These are phyloP conservation scores for Fusarium mangiferae DNA, from an alignment of 2,329 filamentous ascomycete species.

Conservation along the genomic window DNA sequence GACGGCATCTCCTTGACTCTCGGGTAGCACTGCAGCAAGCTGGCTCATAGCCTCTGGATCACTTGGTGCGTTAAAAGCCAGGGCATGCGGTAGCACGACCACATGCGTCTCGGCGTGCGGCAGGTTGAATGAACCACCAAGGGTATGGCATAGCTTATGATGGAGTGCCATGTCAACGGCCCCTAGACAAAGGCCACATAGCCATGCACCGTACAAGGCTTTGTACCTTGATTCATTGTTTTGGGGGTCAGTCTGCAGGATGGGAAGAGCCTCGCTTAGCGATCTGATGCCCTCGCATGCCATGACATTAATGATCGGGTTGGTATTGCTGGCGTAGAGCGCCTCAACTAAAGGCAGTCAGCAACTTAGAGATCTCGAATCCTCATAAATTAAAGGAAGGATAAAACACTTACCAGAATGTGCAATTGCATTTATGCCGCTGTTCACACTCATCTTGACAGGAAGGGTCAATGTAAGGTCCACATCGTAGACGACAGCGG, in stretches of 20 bases:
- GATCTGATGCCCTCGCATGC: conserved; percentile 57
- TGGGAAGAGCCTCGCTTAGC: not conserved
- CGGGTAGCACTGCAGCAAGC: conserved; percentile 64
- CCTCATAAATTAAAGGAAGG: too few relatives aligned
- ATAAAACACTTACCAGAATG: too few relatives aligned
- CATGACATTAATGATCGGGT: conserved; percentile 68
- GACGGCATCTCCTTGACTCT: conserved; percentile 67
- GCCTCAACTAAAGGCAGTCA: conserved; percentile 60
- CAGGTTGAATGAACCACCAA: conserved; percentile 71
- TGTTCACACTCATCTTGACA: conserved; percentile 61
- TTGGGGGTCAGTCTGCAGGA: not conserved
- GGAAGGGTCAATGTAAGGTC: conserved; percentile 70
- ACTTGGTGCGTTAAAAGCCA: conserved; percentile 69
- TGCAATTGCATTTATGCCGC: conserved; percentile 72
- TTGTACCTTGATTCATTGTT: too few relatives aligned
- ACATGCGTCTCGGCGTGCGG: conserved; percentile 75
- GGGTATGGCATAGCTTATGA: conserved; percentile 74
- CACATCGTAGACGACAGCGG: conserved; percentile 72
- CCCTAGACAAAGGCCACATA: conserved; percentile 70
- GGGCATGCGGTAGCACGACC: conserved; percentile 69
- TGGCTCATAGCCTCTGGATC: conserved; percentile 63
- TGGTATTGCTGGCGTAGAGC: conserved; percentile 69
- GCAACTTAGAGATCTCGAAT: too few relatives aligned
- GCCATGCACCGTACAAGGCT: conserved; percentile 71
- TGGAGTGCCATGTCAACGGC: conserved; percentile 71